A percentile compares a stretch with the other conserved stretches of the same genome.
These are phyloP conservation scores for Alternaria hordeiaustralica DNA, from an alignment of 2,329 filamentous ascomycete species.

Conservation along the genomic window DNA sequence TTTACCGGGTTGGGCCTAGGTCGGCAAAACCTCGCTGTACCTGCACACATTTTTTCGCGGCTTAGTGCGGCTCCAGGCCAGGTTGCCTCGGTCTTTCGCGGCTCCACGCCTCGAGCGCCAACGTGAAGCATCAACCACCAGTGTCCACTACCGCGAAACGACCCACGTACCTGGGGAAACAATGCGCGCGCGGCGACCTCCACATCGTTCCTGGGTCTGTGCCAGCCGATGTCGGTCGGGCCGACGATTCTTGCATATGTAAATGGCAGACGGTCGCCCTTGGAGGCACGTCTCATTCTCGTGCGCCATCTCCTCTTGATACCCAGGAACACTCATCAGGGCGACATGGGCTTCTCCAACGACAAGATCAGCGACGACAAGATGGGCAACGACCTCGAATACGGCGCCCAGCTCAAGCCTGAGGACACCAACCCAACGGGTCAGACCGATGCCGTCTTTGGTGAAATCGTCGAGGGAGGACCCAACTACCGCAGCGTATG, in stretches of 20 bases:
- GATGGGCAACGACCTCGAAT: constrained; percentile 4
- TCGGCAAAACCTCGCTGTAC: constrained; percentile 5
- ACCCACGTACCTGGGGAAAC: constrained; percentile 11
- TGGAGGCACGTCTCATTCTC: not conserved
- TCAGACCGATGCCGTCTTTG: constrained; percentile 55
- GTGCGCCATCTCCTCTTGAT: constrained; percentile 1
- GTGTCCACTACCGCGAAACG: not conserved
- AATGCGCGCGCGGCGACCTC: constrained; percentile 8
- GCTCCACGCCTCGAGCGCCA: constrained; percentile 4
- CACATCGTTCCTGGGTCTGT: constrained; percentile 6
- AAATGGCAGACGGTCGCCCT: constrained; percentile 8
- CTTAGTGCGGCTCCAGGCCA: constrained; percentile 9
- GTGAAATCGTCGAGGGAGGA: constrained; percentile 51
- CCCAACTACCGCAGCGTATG: constrained; percentile 63
- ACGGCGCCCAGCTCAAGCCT: constrained; percentile 6
- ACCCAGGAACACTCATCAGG: constrained; percentile 1
- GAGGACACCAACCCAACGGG: constrained; percentile 10
- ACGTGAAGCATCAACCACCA: constrained; percentile 5
- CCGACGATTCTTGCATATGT: constrained; percentile 9
- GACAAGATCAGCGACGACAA: not conserved
- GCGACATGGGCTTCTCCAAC: constrained; percentile 4
- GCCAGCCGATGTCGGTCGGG: constrained; percentile 13
- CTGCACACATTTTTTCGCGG: constrained; percentile 7
- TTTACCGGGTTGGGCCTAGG: constrained; percentile 1
- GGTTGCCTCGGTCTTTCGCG: constrained; percentile 6